Evolutionary conservation across 768 basidiomycete genomes (phyloP), one percentile per base, ranked within the genome.

Genomic region (Russula earlei): DNA sequence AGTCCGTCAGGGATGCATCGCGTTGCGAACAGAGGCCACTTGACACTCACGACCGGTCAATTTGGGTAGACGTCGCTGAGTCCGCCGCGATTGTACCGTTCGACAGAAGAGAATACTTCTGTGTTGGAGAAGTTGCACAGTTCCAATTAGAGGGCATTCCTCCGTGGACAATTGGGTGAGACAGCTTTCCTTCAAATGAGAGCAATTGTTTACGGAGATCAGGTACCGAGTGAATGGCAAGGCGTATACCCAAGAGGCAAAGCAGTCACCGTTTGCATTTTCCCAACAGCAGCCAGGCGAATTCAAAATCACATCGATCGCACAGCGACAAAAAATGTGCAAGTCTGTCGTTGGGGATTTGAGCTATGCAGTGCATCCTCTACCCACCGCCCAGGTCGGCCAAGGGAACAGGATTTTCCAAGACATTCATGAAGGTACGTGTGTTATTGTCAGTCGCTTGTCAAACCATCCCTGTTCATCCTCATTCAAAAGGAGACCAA

Each of bases 1-100:
- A 89, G 43, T 81, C 81, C 0, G 76, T 98, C 11, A 72, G 74
- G 12, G 96, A 99, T 70, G 78, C 85, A 15, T 89, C 86, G 5
- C 81, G 77, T 31, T 98, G 96, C 69, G 84, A 83, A 49, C 85
- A 91, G 54, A 79, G 82, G 14, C 73, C 78, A 34, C 73, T 85
- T 14, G 81, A 88, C 57, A 81, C 82, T 2, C 67, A 79, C 34
- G 70, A 71, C 31, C 76, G 79, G 51, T 80, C 81, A 17, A 77
- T 89, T 37, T 87, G 85, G 85, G 79, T 93, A 12, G 91, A 97
- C 62, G 92, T 98, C n/a, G 90, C 92, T 3, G 96, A 99, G 70
- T 91, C 91, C 1, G 96, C 96, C 9, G 83, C 90, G 12, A 92
- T 99, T 52, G 78, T 91, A 44, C 86, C 95, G 5, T 81, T 92